Percentiles rank a stretch among this genome's conserved stretches.
Conservation (phyloP, 2,329 filamentous ascomycete genomes). For the Epichloe bromicola region DNA sequence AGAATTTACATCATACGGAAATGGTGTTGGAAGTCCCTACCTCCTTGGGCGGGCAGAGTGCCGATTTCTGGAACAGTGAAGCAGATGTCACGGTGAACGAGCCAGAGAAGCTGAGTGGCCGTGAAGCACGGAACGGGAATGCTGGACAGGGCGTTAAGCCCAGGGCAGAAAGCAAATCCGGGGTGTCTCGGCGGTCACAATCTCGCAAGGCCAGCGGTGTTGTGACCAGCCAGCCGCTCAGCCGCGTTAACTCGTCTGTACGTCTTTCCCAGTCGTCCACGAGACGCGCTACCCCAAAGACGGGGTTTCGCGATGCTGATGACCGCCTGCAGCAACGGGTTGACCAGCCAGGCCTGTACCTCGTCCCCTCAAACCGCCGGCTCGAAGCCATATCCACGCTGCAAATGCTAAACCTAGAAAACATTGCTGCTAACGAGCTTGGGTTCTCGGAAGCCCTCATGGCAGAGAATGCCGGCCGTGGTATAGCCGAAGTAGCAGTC, state of each 20-base stretch:
- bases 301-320: slow-evolving; percentile 19
- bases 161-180: slow-evolving; percentile 40
- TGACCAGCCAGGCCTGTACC: slow-evolving; percentile 35
- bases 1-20: slow-evolving; percentile 84
- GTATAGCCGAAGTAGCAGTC: slow-evolving; percentile 74
- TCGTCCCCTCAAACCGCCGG: slow-evolving; percentile 40
- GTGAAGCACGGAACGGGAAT: slow-evolving; percentile 37
- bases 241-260: slow-evolving; percentile 35
- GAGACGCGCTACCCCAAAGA: slow-evolving; percentile 17
- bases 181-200: slow-evolving; percentile 35
- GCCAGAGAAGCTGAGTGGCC: slow-evolving; percentile 33
- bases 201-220: slow-evolving; percentile 42
- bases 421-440: slow-evolving; percentile 76
- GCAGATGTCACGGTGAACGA: slow-evolving; percentile 46
- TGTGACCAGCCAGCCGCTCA: slow-evolving; percentile 26
- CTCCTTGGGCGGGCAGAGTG: slow-evolving; percentile 23
- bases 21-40: slow-evolving; percentile 65
- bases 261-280: slow-evolving; percentile 20
- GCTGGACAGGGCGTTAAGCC: slow-evolving; percentile 16
- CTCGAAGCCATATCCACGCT: slow-evolving; percentile 55
- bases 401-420: slow-evolving; percentile 86
- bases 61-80: slow-evolving; percentile 62
- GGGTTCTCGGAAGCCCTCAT: slow-evolving; percentile 83
- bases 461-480: slow-evolving; percentile 79
- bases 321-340: slow-evolving; percentile 22